phyloP scores from a whole-genome alignment of 164 flowering plant genomes.

The Tetrastigma voinierianum region DNA sequence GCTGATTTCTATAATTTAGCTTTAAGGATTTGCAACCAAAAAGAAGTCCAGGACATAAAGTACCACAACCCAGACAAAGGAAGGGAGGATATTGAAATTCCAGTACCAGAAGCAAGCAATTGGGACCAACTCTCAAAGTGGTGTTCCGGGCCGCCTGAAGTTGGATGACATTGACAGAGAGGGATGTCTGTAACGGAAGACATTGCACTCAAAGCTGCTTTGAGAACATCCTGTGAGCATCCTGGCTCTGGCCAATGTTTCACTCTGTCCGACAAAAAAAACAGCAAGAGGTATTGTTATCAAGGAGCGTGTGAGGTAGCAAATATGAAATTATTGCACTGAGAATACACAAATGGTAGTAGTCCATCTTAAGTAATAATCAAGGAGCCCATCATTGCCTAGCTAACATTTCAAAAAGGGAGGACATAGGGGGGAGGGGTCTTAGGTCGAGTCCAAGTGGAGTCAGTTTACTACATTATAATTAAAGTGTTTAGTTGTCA shows the following conservation, averaged over 20 bases:
- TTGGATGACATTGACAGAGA: conserved; percentile 71
- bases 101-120: background rate
- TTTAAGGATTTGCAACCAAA: background rate
- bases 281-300: background rate
- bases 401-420: too few species aligned
- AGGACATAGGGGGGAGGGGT: too few species aligned
- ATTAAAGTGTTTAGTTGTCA: too few species aligned
- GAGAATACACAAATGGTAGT: background rate
- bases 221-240: conserved; percentile 92
- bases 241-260: conserved; percentile 94
- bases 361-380: too few species aligned
- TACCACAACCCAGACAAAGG: background rate
- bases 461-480: too few species aligned
- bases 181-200: conserved; percentile 91
- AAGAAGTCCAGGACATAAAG: background rate
- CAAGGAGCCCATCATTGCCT: too few species aligned
- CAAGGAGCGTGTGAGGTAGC: background rate
- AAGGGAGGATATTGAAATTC: background rate
- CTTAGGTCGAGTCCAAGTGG: too few species aligned
- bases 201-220: conserved; percentile 94
- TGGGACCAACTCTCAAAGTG: conserved; percentile 13
- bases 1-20: conserved; percentile 2
- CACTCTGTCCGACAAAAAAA: conserved; percentile 57
- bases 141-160: conserved; percentile 42
- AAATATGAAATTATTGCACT: background rate